These are phyloP conservation scores for Cyanidioschyzon merolae DNA, from an alignment of 23 red algal genomes.

Conservation along the genomic window DNA sequence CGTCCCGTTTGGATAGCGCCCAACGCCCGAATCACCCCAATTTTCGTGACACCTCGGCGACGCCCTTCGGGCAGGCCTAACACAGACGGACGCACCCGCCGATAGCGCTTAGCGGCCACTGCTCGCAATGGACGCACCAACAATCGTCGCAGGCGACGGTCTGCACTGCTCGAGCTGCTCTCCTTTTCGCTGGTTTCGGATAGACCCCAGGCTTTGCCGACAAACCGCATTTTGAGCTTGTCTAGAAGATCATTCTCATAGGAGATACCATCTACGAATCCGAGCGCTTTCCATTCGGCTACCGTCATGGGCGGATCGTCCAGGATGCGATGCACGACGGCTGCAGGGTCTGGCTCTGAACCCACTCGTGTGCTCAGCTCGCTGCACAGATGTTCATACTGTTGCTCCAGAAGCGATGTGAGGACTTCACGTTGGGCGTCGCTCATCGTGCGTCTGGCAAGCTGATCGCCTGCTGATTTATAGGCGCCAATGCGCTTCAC, in stretches of 20 bases:
- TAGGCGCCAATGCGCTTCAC: constrained; percentile 88
- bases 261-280: constrained; percentile 41
- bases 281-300: constrained; percentile 50
- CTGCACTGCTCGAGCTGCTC: not conserved
- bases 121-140: constrained; percentile 32
- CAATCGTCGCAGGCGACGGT: not conserved
- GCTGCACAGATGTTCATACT: constrained; percentile 42
- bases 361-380: constrained; percentile 29
- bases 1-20: constrained; percentile 77
- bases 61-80: constrained; percentile 22
- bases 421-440: constrained; percentile 70
- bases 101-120: constrained; percentile 26
- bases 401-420: constrained; percentile 39
- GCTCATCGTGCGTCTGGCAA: constrained; percentile 61
- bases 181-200: not conserved
- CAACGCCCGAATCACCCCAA: constrained; percentile 72
- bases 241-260: constrained; percentile 77
- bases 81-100: constrained; percentile 21
- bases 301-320: constrained; percentile 48
- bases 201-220: constrained; percentile 19
- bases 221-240: constrained; percentile 46
- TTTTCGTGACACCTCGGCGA: constrained; percentile 24
- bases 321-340: constrained; percentile 31
- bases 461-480: constrained; percentile 89
- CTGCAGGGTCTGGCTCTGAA: constrained; percentile 19